These are phyloP conservation scores for Alternaria hordeiaustralica DNA, from an alignment of 2,329 filamentous ascomycete species.

Conservation along the genomic window DNA sequence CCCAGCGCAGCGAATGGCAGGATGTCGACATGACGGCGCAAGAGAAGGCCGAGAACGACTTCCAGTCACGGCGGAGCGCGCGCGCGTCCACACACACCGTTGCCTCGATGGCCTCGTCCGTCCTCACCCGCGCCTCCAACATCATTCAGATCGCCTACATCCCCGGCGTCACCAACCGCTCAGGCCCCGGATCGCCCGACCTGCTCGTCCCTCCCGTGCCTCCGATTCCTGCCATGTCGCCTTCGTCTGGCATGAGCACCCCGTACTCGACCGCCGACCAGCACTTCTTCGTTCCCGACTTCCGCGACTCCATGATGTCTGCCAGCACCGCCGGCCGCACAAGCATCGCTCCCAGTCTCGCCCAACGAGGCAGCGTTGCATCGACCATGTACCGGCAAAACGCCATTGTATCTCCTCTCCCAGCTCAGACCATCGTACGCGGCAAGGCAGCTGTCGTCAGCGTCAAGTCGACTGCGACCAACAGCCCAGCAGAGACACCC, in stretches of 20 bases:
- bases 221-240: constrained; percentile 72
- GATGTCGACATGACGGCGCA: constrained; percentile 60
- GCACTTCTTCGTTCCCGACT: constrained; percentile 92
- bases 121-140: constrained; percentile 94
- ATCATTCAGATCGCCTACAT: constrained; percentile 99
- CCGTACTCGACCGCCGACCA: constrained; percentile 70
- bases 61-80: constrained; percentile 62
- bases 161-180: constrained; percentile 92
- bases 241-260: constrained; percentile 64
- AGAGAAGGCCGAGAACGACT: constrained; percentile 65
- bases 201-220: constrained; percentile 90
- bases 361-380: constrained; percentile 67
- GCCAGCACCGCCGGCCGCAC: constrained; percentile 66
- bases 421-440: constrained; percentile 84
- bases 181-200: constrained; percentile 80
- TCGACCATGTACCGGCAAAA: constrained; percentile 95
- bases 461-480: constrained; percentile 74
- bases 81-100: constrained; percentile 85
- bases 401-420: constrained; percentile 77
- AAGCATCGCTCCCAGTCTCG: constrained; percentile 58
- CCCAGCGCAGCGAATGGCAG: constrained; percentile 62
- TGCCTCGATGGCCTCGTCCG: constrained; percentile 90
- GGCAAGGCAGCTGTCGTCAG: constrained; percentile 93
- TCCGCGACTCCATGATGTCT: constrained; percentile 91
- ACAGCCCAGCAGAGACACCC: constrained; percentile 57